A percentile compares a stretch with the other conserved stretches of the same genome.
Evolutionary conservation across 2,329 filamentous ascomycete species (phyloP).

Genomic region (Fusarium oligoseptatum): DNA sequence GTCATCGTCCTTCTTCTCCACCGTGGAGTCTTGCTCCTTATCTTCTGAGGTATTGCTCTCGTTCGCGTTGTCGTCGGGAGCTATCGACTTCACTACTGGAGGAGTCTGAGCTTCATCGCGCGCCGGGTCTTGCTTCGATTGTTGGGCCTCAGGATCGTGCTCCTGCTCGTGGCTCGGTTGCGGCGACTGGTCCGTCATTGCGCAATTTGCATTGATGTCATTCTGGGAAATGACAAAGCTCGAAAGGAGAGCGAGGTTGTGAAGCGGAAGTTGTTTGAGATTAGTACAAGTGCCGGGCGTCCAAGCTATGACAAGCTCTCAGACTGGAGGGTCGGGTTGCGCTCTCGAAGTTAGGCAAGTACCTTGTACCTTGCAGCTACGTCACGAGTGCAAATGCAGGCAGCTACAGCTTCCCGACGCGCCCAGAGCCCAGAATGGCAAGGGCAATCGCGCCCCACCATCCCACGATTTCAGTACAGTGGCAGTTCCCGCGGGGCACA

Average conservation of each 20-base stretch:
- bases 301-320: conserved; percentile 44
- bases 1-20: neutral
- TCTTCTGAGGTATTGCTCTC: conserved; percentile 58
- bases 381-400: conserved; percentile 45
- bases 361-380: conserved; percentile 48
- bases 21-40: conserved; percentile 50
- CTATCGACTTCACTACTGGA: conserved; percentile 13
- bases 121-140: conserved; percentile 32
- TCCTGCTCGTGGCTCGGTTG: conserved; percentile 48
- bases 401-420: conserved; percentile 32
- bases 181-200: conserved; percentile 60
- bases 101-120: conserved; percentile 25
- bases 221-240: conserved; percentile 43
- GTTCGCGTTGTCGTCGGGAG: conserved; percentile 41
- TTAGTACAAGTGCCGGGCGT: conserved; percentile 23
- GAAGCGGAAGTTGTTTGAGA: conserved; percentile 23
- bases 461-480: conserved; percentile 27
- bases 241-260: conserved; percentile 22
- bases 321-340: conserved; percentile 24
- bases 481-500: conserved; percentile 21
- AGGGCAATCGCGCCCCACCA: conserved; percentile 41
- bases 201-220: conserved; percentile 46
- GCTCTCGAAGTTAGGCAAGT: conserved; percentile 27
- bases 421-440: conserved; percentile 24
- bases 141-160: conserved; percentile 32